Evolutionary conservation across 495 filamentous ascomycete genomes (phyloP), one percentile per base, ranked within the genome.

Genomic region (Penicillium robsamsonii): DNA sequence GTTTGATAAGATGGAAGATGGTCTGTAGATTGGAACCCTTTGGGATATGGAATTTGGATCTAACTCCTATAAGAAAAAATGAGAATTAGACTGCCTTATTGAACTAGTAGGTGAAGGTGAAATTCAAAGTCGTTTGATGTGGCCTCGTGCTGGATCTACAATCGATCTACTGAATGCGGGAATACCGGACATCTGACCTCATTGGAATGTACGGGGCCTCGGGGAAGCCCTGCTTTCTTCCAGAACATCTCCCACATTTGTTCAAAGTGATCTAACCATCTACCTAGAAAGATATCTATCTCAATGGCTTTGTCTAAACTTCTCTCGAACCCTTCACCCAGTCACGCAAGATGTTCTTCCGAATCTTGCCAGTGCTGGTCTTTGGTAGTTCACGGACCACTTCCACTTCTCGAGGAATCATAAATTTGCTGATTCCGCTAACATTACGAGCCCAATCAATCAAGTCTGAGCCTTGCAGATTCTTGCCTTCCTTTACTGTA

Each of bases 371-470:
- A 3, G 94, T 98, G 64, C 87, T 92, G 25, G 95, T 98, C 82
- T 98, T 97, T 12, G 94, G 94, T 53, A 98, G 75, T 70, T 97
- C 92, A 22, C 73, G 56, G 30, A 98, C 84, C 50, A 98, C 78
- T 73, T 96, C 91, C 1, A 97, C 90, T 77, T 97, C 94, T 46
- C 88, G 80, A 10, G 94, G 94, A 22, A 97, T 85, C 94, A 97
- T 97, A 69, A 97, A 98, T 62, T 84, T 88, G 72, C 88, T 91
- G 61, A 98, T 96, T 24, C 71, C 71, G 62, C 88, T 88, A 56
- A 84, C 77, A 51, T 85, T 75, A 63, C 87, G 90, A 11, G 93
- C 92, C 94, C 94, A 98, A 35, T 80, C 67, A 53, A 98, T 90
- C 15, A 98, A 76, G 12, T 91, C 88, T 48, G 86, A 76, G 0